Evolutionary conservation across 257 asterid species (phyloP), one percentile per base, ranked within the genome.

Genomic region (Schizonepeta tenuifolia): DNA sequence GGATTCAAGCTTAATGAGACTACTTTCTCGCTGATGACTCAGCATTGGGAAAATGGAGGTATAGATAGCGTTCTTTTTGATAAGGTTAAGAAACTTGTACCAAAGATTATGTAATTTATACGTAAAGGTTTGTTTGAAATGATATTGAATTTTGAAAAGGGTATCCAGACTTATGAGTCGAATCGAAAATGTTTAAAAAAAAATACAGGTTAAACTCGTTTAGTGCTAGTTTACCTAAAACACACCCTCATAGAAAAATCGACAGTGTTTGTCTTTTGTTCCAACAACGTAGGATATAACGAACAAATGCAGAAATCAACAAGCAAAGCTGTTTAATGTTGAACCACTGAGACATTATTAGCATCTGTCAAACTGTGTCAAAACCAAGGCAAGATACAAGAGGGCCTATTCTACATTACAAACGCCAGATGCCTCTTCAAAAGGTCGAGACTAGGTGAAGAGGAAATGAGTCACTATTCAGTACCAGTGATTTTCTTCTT

Each of bases 401-500:
- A 12, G 53, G 49, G 49, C 2, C 73, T 69, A 43, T n/a, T 69
- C 83, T 64, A 79, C 36, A 57, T 54, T 26, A 63, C 80, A 74
- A 50, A 74, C 80, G 41, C n/a, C 64, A 69, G 58, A 70, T 64
- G 43, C 70, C 78, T 41, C 80, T 69, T 46, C n/a, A n/a, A n/a
- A n/a, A 56, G 22, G 62, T 57, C n/a, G 65, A 38, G 75, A 24
- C 17, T 33, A 49, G 75, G 26, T n/a, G 35, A 38, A 6, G 50
- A 24, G 22, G 55, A 64, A 21, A 21, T 55, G 67, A 54, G 53
- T 60, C 11, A 28, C 78, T 83, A 88, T 68, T 88, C 95, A 15
- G 94, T 81, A 74, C 98, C 98, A 15, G 96, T 80, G 71, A 93
- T 89, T 86, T 91, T 91, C 94, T 88, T 93, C 92, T 93, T 93